Evolutionary conservation across 768 basidiomycete genomes (phyloP), one percentile per base, ranked within the genome.

Genomic region (Trametes cubensis): DNA sequence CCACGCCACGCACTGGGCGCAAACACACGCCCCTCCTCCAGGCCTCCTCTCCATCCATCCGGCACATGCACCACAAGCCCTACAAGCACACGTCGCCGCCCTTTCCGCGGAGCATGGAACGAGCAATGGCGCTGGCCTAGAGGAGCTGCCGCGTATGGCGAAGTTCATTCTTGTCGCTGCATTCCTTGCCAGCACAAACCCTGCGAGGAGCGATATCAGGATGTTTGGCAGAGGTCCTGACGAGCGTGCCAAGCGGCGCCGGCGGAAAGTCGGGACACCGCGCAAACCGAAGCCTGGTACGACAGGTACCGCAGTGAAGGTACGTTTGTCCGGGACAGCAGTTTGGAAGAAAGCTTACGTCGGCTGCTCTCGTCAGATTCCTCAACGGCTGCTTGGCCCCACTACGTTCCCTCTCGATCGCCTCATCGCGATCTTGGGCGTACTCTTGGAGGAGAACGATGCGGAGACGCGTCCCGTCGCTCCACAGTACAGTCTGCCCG

Each of bases 181-280:
- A 1, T 96, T 87, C 69, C 74, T 94, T 42, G 92, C 93, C 6
- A 92, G 92, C 44, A 89, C 88, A 44, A 97, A 96, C 69, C 94
- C 94, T 2, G 73, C 86, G 0, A 88, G 86, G 69, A 87, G 85
- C 10, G 94, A 95, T 73, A 39, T 92, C 64, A 79, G 90, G 40
- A 87, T 96, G 83, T 93, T 97, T 73, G 89, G 90, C 4, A 73
- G 94, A 15, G 88, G 85, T 0, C 61, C 83, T 26, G 87, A 88
- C 55, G 90, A 90, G 71, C 84, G 83, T 60, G 83, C 81, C 68
- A 78, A 80, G 64, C 82, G 81, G 72, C 80, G 84, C 64, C 74
- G 77, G 62, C 69, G 66, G 66, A 76, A 72, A 55, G 71, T 74
- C 1, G 77, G 79, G 26, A 76, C 69, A 21, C 67, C 69, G 44